Evolutionary conservation across 768 basidiomycete species (phyloP).

Genomic region (Leccinum ochraceum): DNA sequence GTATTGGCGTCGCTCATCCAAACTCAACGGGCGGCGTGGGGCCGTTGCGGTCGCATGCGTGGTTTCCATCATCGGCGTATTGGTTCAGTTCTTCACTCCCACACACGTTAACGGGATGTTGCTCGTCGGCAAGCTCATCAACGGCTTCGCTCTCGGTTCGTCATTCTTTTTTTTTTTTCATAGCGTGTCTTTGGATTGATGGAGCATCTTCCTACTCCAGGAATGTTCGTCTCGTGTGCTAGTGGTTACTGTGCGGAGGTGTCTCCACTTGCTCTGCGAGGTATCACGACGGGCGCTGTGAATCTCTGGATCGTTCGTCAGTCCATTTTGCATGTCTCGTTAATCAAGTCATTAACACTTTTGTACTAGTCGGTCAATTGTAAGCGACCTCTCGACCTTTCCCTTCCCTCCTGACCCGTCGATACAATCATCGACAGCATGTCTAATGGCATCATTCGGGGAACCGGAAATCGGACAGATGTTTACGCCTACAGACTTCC

Average conservation of each 20-base stretch:
- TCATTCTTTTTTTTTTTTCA: too few species aligned
- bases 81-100: conserved; percentile 27
- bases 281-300: too few species aligned
- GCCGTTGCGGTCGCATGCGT: conserved; percentile 24
- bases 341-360: too few species aligned
- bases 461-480: conserved; percentile 24
- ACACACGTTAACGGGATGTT: conserved; percentile 27
- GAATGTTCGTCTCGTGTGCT: conserved; percentile 26
- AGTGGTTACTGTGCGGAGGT: conserved; percentile 13
- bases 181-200: neutral
- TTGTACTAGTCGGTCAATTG: conserved; percentile 6
- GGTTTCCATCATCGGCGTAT: conserved; percentile 24
- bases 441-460: conserved; percentile 27
- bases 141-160: conserved; percentile 28
- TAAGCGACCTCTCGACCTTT: neutral
- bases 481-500: conserved; percentile 29
- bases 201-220: conserved; percentile 8
- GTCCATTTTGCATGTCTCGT: too few species aligned
- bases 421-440: conserved; percentile 10
- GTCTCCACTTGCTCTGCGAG: too few species aligned
- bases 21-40: conserved; percentile 22
- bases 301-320: too few species aligned
- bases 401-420: neutral
- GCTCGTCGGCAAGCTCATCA: conserved; percentile 28
- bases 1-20: neutral